A percentile compares a stretch with the other conserved stretches of the same genome.
Evolutionary conservation across 2,329 filamentous ascomycete species (phyloP).

Genomic region (Colletotrichum cuscutae): DNA sequence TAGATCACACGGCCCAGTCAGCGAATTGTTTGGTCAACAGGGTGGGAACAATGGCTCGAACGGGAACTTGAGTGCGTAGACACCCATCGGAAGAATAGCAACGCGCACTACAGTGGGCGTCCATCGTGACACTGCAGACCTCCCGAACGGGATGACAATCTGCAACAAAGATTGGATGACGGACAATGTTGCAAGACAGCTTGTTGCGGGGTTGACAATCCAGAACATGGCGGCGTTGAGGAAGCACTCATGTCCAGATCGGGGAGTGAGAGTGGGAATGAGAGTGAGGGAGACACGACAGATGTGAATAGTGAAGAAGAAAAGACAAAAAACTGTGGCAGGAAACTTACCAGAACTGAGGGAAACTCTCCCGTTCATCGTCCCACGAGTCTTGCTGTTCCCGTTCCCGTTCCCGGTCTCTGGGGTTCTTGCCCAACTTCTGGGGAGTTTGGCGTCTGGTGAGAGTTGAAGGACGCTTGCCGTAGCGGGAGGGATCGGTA

Average conservation of each 20-base stretch:
- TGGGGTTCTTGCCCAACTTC: conserved; percentile 62
- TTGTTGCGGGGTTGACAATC: conserved; percentile 22
- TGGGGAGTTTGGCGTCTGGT: conserved; percentile 57
- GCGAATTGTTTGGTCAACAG: conserved; percentile 38
- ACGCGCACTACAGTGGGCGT: conserved; percentile 40
- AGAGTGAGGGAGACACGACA: conserved; percentile 22
- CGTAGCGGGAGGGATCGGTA: conserved; percentile 56
- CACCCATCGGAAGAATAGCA: neutral
- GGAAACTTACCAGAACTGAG: conserved; percentile 70
- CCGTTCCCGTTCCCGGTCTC: conserved; percentile 62
- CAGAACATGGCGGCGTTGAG: conserved; percentile 16
- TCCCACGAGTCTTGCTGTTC: conserved; percentile 63
- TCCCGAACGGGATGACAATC: conserved; percentile 38
- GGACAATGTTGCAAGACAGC: conserved; percentile 22
- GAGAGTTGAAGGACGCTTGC: conserved; percentile 57
- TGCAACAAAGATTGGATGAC: conserved; percentile 18
- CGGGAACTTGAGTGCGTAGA: conserved; percentile 31
- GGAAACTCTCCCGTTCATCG: conserved; percentile 71
- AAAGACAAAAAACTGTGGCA: conserved; percentile 27
- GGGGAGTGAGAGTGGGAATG: conserved; percentile 1
- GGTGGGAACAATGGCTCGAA: conserved; percentile 44
- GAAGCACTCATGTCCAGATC: conserved; percentile 10
- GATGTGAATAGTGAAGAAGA: neutral
- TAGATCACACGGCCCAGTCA: conserved; percentile 47
- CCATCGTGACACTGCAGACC: conserved; percentile 45